Evolutionary conservation across 371 early-diverging fungal species (phyloP).

Genomic region (Mortierella sp.): DNA sequence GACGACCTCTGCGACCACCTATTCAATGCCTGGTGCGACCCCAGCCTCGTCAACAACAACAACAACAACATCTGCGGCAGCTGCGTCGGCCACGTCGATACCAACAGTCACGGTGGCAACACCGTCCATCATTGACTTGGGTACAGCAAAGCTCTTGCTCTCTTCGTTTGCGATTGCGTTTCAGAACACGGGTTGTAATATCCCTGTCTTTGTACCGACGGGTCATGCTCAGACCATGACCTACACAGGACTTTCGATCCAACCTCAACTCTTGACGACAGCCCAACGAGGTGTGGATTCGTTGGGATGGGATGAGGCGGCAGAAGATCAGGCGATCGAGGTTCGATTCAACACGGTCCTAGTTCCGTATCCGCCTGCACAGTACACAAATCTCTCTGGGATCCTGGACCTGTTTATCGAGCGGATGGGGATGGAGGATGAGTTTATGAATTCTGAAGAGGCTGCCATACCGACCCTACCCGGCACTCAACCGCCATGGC

Average conservation of each 20-base stretch:
- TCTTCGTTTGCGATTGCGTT: constrained; percentile 82
- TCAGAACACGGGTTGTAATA: constrained; percentile 73
- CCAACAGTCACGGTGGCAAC: constrained; percentile 18
- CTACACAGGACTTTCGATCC: constrained; percentile 69
- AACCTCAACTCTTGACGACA: constrained; percentile 16
- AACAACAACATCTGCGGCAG: too few species aligned
- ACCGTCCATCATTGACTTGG: constrained; percentile 59
- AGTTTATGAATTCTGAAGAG: constrained; percentile 33
- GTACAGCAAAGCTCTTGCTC: constrained; percentile 71
- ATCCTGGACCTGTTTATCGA: constrained; percentile 65
- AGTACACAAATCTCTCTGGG: constrained; percentile 67
- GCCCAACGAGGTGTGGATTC: constrained; percentile 8
- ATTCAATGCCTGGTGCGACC: not conserved
- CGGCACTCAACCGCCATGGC: not conserved
- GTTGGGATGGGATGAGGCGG: constrained; percentile 32
- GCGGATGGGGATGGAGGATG: constrained; percentile 55
- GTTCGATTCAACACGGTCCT: constrained; percentile 70
- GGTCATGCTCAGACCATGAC: constrained; percentile 72
- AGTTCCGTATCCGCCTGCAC: constrained; percentile 65
- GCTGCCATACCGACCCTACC: too few species aligned
- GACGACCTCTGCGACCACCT: constrained; percentile 8
- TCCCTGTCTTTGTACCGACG: constrained; percentile 82
- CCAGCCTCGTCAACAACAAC: not conserved
- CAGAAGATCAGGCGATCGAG: constrained; percentile 57
- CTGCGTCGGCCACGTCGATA: constrained; percentile 51